Evolutionary conservation across 2,329 filamentous ascomycete genomes (phyloP), one percentile per base, ranked within the genome.

Genomic region (Cladorrhinum sp.): DNA sequence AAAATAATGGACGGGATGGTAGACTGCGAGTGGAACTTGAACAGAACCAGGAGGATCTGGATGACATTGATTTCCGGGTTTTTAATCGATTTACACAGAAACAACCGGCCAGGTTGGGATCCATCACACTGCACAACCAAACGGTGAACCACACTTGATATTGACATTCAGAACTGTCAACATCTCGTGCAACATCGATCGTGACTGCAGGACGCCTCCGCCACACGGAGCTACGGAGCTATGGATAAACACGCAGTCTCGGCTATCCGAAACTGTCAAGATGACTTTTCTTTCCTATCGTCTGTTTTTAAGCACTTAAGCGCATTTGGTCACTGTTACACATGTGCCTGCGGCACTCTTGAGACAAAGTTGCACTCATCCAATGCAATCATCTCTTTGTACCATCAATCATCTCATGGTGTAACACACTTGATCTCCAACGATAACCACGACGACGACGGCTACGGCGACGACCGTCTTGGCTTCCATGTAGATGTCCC

Each of bases 261-360:
- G 42, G 24, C 21, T 48, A 30, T 21, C 54, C 54, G 39, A 49
- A 49, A 57, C 23, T 21, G 36, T 46, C 39, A 49, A 51, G 21
- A 26, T 26, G 42, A 48, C 26, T 49, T 21, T 23, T 49, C n/a
- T 9, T 49, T 12, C 54, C 16, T 49, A 21, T 16, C 33, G 8
- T 23, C 21, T 56, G 36, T 46, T 57, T 57, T 57, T 57, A 57
- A 57, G 54, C 33, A 57, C 54, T 57, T 57, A 57, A 57, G 54
- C 54, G 36, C 54, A 33, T 23, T 49, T 4, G 54, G 18, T 24
- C 23, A 42, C 23, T 20, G 7, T 36, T 49, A 21, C n/a, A 46
- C 42, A 36, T 36, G 53, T 28, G 42, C 33, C 14, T 46, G 53
- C 42, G 16, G 16, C 23, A 57, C 39, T 18, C 24, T 33, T n/a